phyloP scores from a whole-genome alignment of 1,284 basidiomycete species.

The Moesziomyces sp. region DNA sequence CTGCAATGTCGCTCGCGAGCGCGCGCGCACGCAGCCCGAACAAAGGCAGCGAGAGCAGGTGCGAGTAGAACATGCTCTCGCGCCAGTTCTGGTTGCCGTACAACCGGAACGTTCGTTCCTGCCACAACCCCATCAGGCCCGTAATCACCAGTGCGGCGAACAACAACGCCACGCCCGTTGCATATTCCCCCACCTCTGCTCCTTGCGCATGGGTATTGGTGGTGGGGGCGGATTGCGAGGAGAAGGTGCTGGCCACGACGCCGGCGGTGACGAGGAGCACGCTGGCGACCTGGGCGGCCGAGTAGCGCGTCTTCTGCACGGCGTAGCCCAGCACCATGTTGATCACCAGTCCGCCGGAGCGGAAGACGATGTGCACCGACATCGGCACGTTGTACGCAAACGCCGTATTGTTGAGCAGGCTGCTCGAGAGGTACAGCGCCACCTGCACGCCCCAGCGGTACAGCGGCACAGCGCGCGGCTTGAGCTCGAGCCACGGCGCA shows the following conservation, averaged over 20 bases:
- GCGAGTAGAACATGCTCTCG: conserved; percentile 86
- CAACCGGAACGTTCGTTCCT: conserved; percentile 80
- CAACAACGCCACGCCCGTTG: conserved; percentile 79
- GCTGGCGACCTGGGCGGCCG: conserved; percentile 69
- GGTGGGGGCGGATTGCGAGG: conserved; percentile 68
- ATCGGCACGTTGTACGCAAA: conserved; percentile 87
- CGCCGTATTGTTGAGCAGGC: conserved; percentile 88
- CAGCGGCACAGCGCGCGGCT: conserved; percentile 74
- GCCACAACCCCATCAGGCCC: conserved; percentile 84
- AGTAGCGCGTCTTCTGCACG: conserved; percentile 69
- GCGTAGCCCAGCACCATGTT: conserved; percentile 81
- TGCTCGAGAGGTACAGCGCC: conserved; percentile 81
- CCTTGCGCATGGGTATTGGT: not conserved
- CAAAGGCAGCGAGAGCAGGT: conserved; percentile 77
- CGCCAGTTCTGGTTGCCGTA: conserved; percentile 81
- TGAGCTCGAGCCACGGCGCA: conserved; percentile 17
- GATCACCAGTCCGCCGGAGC: conserved; percentile 86
- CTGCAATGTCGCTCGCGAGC: conserved; percentile 25
- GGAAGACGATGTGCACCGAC: conserved; percentile 92
- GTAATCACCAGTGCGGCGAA: conserved; percentile 81
- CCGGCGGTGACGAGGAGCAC: conserved; percentile 84
- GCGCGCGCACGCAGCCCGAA: conserved; percentile 69
- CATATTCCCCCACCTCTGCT: conserved; percentile 70
- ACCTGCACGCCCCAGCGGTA: conserved; percentile 83
- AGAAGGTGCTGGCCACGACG: conserved; percentile 83